Evolutionary conservation across 352 stramenopile species (phyloP).

Genomic region (Pythium apleroticum): DNA sequence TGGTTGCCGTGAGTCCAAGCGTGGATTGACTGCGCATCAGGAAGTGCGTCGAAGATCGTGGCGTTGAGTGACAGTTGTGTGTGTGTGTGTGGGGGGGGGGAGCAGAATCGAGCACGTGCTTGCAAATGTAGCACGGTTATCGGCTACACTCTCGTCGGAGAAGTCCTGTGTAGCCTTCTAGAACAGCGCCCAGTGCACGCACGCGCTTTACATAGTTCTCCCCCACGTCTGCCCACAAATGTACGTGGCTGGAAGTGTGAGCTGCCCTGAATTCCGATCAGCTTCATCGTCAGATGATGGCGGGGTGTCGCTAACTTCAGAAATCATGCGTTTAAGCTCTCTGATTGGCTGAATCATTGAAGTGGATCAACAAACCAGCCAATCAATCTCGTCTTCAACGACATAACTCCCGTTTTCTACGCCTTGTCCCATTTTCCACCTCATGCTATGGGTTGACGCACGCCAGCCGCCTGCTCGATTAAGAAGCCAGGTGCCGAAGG

Average conservation of each 20-base stretch:
- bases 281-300: neutral
- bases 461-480: conserved; percentile 6
- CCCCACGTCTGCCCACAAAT: neutral
- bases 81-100: no score
- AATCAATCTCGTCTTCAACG: neutral
- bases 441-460: neutral
- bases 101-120: no score
- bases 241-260: neutral
- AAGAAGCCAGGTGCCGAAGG: neutral
- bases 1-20: neutral
- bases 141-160: conserved; percentile 4
- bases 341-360: conserved; percentile 4
- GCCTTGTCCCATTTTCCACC: neutral
- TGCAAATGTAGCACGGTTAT: no score
- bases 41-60: no score
- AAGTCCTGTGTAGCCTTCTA: neutral
- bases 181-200: neutral
- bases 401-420: neutral
- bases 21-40: neutral
- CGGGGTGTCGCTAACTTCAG: neutral
- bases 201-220: conserved; percentile 1
- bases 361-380: neutral
- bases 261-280: neutral
- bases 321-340: neutral
- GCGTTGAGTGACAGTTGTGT: no score